Evolutionary conservation across 345 rosid species (phyloP).

Genomic region (Fremontodendron californicum): DNA sequence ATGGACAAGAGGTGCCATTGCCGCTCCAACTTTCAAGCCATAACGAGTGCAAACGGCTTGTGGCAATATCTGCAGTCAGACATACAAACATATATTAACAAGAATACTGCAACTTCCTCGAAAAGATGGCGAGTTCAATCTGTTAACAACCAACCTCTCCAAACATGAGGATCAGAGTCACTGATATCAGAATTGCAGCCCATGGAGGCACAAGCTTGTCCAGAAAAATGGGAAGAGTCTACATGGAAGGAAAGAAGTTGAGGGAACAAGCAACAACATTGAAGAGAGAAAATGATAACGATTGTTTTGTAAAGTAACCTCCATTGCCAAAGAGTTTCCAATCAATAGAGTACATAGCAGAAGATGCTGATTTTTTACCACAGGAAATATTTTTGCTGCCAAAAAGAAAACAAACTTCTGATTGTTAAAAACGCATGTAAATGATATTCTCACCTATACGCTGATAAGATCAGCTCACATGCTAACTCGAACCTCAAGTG

Average conservation of each 20-base stretch:
- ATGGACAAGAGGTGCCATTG: slow-evolving; percentile 76
- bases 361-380: slow-evolving; percentile 93
- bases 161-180: slow-evolving; percentile 76
- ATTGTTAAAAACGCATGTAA: not conserved
- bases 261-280: not conserved
- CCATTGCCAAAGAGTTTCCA: slow-evolving; percentile 93
- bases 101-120: not conserved
- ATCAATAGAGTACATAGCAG: slow-evolving; percentile 85
- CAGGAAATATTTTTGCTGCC: slow-evolving; percentile 84
- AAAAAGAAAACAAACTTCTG: slow-evolving; percentile 4
- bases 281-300: not conserved
- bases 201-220: slow-evolving; percentile 79
- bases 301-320: slow-evolving; percentile 37
- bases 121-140: not conserved
- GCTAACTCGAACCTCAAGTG: not conserved
- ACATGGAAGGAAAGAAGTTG: slow-evolving; percentile 5
- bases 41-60: slow-evolving; percentile 92
- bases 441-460: not conserved
- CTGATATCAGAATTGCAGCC: slow-evolving; percentile 75
- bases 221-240: slow-evolving; percentile 89
- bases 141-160: slow-evolving; percentile 61
- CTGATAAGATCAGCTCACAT: not conserved
- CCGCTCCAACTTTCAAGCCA: slow-evolving; percentile 88
- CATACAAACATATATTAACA: slow-evolving; percentile 1
- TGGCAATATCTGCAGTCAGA: slow-evolving; percentile 67